Evolutionary conservation across 1,284 basidiomycete genomes (phyloP).

Genomic region (Hemileia vastatrix): DNA sequence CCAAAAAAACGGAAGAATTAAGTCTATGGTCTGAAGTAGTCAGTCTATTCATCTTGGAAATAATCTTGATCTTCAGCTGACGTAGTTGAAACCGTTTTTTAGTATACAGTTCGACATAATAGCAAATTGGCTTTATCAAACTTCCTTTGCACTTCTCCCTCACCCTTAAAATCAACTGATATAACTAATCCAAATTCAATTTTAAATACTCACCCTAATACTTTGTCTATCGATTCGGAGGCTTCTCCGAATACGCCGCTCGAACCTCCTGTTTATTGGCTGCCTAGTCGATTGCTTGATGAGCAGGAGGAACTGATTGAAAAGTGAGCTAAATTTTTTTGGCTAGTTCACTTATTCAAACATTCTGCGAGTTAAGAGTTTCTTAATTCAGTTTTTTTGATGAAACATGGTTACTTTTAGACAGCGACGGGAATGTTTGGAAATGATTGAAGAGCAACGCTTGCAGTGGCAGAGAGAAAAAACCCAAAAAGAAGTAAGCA

Average conservation of each 20-base stretch:
- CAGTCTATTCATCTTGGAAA: not conserved
- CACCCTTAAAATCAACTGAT: constrained; percentile 13
- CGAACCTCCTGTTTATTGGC: constrained; percentile 10
- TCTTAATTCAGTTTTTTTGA: constrained; percentile 2
- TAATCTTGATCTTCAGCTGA: not conserved
- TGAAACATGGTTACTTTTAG: too few species aligned
- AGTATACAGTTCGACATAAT: constrained; percentile 14
- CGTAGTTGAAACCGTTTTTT: not conserved
- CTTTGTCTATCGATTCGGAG: too few species aligned
- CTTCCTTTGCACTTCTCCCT: constrained; percentile 21
- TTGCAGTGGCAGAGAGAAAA: constrained; percentile 9
- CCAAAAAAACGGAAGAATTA: constrained; percentile 16
- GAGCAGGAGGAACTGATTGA: constrained; percentile 22
- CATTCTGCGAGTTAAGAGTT: too few species aligned
- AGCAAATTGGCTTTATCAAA: constrained; percentile 23
- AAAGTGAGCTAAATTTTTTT: not conserved
- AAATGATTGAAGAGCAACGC: constrained; percentile 12
- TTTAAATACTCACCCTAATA: too few species aligned
- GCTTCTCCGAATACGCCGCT: constrained; percentile 10
- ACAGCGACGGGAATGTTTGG: constrained; percentile 11
- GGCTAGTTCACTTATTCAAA: not conserved
- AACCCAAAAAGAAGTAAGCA: constrained; percentile 4
- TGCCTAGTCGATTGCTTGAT: constrained; percentile 12
- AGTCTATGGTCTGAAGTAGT: constrained; percentile 13
- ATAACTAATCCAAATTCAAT: constrained; percentile 9